phyloP scores from a whole-genome alignment of 176 grass and related monocot species.

The Phyllostachys edulis region DNA sequence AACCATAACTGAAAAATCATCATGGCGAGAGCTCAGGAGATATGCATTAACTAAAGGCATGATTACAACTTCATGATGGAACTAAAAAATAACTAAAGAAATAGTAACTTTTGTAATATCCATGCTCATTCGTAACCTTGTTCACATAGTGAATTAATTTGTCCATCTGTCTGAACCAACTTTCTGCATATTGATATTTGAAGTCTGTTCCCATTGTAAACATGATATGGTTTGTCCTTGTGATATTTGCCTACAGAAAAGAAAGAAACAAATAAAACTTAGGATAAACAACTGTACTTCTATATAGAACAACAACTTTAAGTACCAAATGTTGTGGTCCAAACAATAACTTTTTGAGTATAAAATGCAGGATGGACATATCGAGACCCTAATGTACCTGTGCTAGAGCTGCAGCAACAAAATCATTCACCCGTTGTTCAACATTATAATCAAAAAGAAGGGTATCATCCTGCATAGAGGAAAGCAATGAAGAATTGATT shows the following conservation, averaged over 20 bases:
- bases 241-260: conserved; percentile 78
- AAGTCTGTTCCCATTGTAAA: conserved; percentile 99
- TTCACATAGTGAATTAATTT: conserved; percentile 98
- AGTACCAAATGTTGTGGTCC: conserved; percentile 21
- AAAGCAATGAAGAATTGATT: conserved; percentile 23
- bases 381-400: conserved; percentile 58
- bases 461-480: conserved; percentile 66
- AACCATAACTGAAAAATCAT: conserved; percentile 22
- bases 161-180: conserved; percentile 97
- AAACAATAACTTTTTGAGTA: not conserved
- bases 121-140: conserved; percentile 58
- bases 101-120: not conserved
- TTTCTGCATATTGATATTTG: conserved; percentile 96
- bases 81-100: not conserved
- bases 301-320: conserved; percentile 5
- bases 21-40: not conserved
- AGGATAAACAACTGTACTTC: conserved; percentile 14
- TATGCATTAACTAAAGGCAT: conserved; percentile 2
- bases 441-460: conserved; percentile 98
- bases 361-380: conserved; percentile 10
- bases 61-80: not conserved
- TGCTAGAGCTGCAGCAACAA: conserved; percentile 88
- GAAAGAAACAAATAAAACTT: conserved; percentile 28
- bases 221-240: conserved; percentile 96
- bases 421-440: conserved; percentile 85